Percentiles rank a stretch among this genome's conserved stretches.
Conservation (phyloP, 768 basidiomycete species). For the Zangia roseola region DNA sequence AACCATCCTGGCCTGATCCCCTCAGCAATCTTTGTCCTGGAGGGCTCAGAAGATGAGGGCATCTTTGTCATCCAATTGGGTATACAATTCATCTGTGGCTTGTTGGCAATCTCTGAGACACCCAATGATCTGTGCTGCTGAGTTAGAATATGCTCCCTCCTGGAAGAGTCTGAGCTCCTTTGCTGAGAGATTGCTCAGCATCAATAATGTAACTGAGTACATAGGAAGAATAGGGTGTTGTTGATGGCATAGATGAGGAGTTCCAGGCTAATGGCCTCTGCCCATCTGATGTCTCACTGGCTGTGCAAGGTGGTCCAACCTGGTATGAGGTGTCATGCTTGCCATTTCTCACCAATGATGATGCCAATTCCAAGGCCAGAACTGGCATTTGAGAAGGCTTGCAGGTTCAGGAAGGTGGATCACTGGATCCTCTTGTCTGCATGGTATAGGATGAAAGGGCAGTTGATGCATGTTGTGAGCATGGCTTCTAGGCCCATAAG, state of each 20-base stretch:
- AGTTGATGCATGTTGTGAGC: slow-evolving; percentile 25
- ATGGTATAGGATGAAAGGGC: slow-evolving; percentile 31
- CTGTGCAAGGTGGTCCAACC: slow-evolving; percentile 27
- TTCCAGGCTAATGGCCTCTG: slow-evolving; percentile 9
- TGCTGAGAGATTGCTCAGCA: background rate
- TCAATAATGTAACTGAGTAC: background rate
- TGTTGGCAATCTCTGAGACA: no score
- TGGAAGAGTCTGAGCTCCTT: no score
- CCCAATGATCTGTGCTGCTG: no score
- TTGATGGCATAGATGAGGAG: background rate
- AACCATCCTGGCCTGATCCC: no score
- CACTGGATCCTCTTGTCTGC: background rate
- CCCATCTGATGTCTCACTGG: slow-evolving; percentile 44
- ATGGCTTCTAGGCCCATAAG: slow-evolving; percentile 28
- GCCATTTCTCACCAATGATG: slow-evolving; percentile 28
- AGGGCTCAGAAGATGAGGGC: no score
- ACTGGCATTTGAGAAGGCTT: slow-evolving; percentile 42
- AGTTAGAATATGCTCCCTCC: no score
- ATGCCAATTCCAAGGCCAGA: slow-evolving; percentile 36
- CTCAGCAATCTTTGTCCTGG: no score
- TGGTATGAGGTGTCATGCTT: slow-evolving; percentile 32
- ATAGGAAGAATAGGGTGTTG: no score
- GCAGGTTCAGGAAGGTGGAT: background rate
- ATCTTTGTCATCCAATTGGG: no score
- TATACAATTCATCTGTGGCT: no score